Conservation (phyloP, 306 rosid species). For the Corylus americana region DNA sequence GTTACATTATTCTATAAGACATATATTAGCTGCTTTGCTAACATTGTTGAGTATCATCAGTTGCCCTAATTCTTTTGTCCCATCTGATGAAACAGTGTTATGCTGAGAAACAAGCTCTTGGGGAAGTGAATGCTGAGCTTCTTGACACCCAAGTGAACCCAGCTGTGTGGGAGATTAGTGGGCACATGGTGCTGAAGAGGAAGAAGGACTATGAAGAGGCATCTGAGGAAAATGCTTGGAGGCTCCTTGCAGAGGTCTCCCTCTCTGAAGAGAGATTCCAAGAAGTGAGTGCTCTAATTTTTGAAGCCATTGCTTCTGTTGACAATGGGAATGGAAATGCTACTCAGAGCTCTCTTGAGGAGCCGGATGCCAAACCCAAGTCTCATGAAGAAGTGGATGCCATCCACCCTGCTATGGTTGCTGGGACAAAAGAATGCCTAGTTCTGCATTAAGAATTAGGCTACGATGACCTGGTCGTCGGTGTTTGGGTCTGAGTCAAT, state of each 20-base stretch:
- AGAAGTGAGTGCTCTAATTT: conserved; percentile 75
- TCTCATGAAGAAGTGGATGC: conserved; percentile 39
- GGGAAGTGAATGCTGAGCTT: conserved; percentile 84
- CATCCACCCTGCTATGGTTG: conserved; percentile 31
- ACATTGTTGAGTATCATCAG: neutral
- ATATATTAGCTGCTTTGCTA: neutral
- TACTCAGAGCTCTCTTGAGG: neutral
- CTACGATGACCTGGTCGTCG: conserved; percentile 19
- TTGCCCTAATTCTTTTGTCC: neutral
- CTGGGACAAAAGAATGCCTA: conserved; percentile 70
- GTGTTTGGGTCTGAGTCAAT: conserved; percentile 23
- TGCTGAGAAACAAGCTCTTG: conserved; percentile 98
- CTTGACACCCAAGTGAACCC: conserved; percentile 98
- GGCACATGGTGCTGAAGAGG: conserved; percentile 96
- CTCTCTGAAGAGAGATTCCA: conserved; percentile 84
- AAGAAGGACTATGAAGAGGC: conserved; percentile 89
- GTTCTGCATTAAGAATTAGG: conserved; percentile 52
- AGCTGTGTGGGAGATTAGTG: conserved; percentile 98
- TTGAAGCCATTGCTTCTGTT: conserved; percentile 54
- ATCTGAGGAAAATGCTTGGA: conserved; percentile 88
- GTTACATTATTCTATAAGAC: neutral
- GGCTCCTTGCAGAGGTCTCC: conserved; percentile 92
- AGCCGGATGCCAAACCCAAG: conserved; percentile 14
- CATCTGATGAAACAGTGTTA: conserved; percentile 59
- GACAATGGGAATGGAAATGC: conserved; percentile 19